phyloP scores from a whole-genome alignment of 148 eudicot genomes.

The Diospyros kaki region DNA sequence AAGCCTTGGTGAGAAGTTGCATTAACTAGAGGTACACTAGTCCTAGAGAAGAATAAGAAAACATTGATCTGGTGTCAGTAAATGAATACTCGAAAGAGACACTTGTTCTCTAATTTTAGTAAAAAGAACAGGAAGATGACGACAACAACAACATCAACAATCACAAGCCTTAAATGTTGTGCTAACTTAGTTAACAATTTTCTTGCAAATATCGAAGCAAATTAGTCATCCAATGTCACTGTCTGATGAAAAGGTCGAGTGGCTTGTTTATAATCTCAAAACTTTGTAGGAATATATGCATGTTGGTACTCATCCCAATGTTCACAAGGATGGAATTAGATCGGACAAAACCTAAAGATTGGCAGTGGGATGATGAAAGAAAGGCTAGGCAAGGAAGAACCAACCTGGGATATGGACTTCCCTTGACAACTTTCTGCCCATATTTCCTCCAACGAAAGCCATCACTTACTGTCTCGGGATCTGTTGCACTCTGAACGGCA shows the following conservation, averaged over 20 bases:
- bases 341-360: not conserved
- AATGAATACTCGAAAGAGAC: not conserved
- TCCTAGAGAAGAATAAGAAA: not conserved
- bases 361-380: not conserved
- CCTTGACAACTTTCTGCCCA: constrained; percentile 95
- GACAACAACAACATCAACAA: not conserved
- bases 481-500: constrained; percentile 45
- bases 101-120: not conserved
- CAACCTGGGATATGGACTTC: constrained; percentile 91
- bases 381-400: not conserved
- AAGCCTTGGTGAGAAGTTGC: not conserved
- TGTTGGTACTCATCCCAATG: not conserved
- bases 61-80: too few species aligned
- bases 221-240: too few species aligned
- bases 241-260: too few species aligned
- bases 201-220: too few species aligned
- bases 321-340: not conserved
- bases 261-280: too few species aligned
- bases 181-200: too few species aligned
- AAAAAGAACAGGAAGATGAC: not conserved
- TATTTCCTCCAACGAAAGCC: constrained; percentile 98
- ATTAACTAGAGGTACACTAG: not conserved
- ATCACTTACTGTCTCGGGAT: constrained; percentile 58
- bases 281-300: too few species aligned
- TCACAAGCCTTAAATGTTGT: too few species aligned